These are phyloP conservation scores for Golovinomyces cichoracearum DNA, from an alignment of 2,329 filamentous ascomycete species.

Conservation along the genomic window DNA sequence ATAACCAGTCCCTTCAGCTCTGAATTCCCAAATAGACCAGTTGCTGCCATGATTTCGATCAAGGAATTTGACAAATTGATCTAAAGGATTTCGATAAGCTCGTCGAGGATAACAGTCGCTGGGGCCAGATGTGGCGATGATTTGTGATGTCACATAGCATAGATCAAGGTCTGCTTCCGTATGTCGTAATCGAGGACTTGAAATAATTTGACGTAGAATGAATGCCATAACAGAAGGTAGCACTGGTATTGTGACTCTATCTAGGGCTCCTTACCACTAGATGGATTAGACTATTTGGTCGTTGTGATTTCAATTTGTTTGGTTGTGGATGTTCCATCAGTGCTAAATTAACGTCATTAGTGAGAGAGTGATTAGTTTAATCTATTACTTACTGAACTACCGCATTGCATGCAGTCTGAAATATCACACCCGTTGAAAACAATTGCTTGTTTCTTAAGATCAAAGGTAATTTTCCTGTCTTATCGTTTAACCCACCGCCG, in stretches of 20 bases:
- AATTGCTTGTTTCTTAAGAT: too few species aligned
- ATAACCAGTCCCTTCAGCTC: slow-evolving; percentile 87
- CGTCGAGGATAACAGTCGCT: slow-evolving; percentile 70
- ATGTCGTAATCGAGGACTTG: slow-evolving; percentile 60
- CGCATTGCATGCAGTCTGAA: too few species aligned
- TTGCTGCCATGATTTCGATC: slow-evolving; percentile 57
- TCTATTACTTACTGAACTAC: too few species aligned
- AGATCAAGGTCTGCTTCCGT: slow-evolving; percentile 73
- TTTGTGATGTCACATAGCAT: slow-evolving; percentile 78
- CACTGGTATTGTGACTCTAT: too few species aligned
- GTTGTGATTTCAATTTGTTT: not conserved
- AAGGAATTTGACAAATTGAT: slow-evolving; percentile 65
- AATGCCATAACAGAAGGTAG: slow-evolving; percentile 45
- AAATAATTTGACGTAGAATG: slow-evolving; percentile 71
- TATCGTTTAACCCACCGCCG: too few species aligned
- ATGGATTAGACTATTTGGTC: not conserved
- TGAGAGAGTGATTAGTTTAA: too few species aligned
- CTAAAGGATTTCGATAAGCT: slow-evolving; percentile 80
- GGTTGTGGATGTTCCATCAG: too few species aligned
- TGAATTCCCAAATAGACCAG: slow-evolving; percentile 96
- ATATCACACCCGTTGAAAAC: too few species aligned
- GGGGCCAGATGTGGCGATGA: slow-evolving; percentile 50
- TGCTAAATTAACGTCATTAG: too few species aligned
- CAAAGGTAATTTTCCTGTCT: too few species aligned
- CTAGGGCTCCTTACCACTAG: too few species aligned